phyloP scores from a whole-genome alignment of 164 flowering plant species.

The Buxus sempervirens region DNA sequence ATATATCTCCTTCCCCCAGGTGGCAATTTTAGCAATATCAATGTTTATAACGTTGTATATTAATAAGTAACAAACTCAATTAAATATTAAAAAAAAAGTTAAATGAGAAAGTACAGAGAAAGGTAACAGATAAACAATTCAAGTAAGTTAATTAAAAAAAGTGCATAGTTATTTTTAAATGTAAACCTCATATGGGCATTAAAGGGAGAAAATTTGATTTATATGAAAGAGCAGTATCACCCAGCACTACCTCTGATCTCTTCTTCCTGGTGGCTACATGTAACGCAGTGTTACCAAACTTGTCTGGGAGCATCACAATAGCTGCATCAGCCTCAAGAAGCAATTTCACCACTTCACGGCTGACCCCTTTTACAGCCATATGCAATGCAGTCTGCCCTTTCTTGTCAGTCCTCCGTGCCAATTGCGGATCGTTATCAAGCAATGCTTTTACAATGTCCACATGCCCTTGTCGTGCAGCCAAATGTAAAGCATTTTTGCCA shows the following conservation, averaged over 20 bases:
- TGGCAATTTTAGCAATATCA: too few species aligned
- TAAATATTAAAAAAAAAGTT: too few species aligned
- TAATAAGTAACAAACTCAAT: neutral
- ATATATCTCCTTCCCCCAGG: too few species aligned
- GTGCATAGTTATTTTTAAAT: too few species aligned
- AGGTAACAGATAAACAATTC: neutral
- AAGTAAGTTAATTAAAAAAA: neutral
- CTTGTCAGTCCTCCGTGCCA: constrained; percentile 79
- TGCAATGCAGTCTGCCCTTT: constrained; percentile 88
- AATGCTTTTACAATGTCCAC: constrained; percentile 69
- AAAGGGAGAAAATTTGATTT: neutral
- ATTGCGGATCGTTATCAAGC: constrained; percentile 61
- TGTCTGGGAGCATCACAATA: constrained; percentile 88
- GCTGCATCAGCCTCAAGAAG: constrained; percentile 82
- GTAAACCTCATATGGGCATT: neutral
- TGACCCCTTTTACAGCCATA: constrained; percentile 85
- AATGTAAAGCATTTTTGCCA: constrained; percentile 83
- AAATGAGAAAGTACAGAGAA: too few species aligned
- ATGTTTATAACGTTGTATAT: too few species aligned
- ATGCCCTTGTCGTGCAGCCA: constrained; percentile 74
- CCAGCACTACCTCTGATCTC: constrained; percentile 59
- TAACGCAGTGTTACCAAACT: constrained; percentile 72
- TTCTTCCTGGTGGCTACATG: constrained; percentile 90
- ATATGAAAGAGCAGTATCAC: neutral
- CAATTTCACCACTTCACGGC: constrained; percentile 62